Conservation (phyloP, 1,139 yeast species). For the Pichia sp. region DNA sequence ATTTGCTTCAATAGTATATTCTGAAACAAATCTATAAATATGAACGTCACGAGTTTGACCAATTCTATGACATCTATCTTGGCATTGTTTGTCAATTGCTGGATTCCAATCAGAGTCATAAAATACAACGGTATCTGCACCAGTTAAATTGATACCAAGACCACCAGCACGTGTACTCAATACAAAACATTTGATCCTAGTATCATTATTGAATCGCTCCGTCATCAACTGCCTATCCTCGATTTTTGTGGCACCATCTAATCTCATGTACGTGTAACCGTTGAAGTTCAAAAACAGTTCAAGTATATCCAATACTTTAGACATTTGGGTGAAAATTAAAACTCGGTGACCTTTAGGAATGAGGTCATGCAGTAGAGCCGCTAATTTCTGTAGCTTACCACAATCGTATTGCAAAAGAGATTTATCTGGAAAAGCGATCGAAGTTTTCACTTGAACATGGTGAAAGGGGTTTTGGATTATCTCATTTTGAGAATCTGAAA, state of each 20-base stretch:
- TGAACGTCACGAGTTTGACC: conserved; percentile 98
- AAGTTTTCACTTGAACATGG: conserved; percentile 73
- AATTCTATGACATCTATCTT: conserved; percentile 97
- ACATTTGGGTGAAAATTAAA: conserved; percentile 96
- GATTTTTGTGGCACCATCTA: conserved; percentile 96
- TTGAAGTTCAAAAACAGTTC: conserved; percentile 92
- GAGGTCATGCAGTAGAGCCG: conserved; percentile 64
- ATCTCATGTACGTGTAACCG: conserved; percentile 88
- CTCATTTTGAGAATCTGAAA: conserved; percentile 28
- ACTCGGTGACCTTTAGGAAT: conserved; percentile 89
- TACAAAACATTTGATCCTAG: conserved; percentile 83
- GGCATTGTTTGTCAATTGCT: conserved; percentile 99
- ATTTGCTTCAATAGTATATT: conserved; percentile 92
- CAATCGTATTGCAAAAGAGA: conserved; percentile 89
- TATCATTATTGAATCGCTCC: conserved; percentile 83
- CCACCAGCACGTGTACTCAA: conserved; percentile 97
- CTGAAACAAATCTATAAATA: conserved; percentile 91
- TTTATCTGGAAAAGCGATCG: conserved; percentile 96
- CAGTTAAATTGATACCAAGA: conserved; percentile 91
- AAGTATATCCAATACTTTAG: conserved; percentile 85
- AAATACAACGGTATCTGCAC: conserved; percentile 98
- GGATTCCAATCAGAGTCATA: conserved; percentile 99
- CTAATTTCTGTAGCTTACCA: conserved; percentile 87
- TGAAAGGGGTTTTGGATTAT: conserved; percentile 61
- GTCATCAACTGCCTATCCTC: conserved; percentile 95